phyloP scores from a whole-genome alignment of 2,329 filamentous ascomycete species.

The Trichocomaceae sp. region DNA sequence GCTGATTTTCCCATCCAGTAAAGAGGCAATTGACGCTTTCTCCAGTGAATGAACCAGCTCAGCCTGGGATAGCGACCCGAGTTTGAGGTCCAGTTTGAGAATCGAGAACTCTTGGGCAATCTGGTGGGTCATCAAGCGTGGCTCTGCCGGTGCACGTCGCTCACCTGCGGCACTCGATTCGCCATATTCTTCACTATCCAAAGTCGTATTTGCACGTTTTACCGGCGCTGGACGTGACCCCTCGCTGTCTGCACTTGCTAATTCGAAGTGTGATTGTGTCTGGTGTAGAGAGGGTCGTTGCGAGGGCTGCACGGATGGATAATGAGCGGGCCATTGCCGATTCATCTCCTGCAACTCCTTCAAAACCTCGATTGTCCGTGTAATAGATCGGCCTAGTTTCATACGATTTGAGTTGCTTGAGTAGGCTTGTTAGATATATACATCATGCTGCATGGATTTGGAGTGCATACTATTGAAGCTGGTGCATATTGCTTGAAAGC shows the following conservation, averaged over 20 bases:
- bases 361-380: constrained; percentile 74
- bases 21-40: constrained; percentile 79
- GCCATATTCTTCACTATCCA: constrained; percentile 53
- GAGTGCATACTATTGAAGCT: constrained; percentile 66
- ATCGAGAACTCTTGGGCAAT: constrained; percentile 95
- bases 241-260: constrained; percentile 15
- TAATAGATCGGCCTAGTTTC: constrained; percentile 80
- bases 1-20: constrained; percentile 89
- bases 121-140: constrained; percentile 80
- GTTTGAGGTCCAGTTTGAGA: constrained; percentile 86
- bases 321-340: constrained; percentile 85
- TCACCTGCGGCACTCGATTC: constrained; percentile 71
- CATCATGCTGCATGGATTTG: neutral
- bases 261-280: constrained; percentile 30
- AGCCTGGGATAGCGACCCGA: constrained; percentile 76
- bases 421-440: constrained; percentile 3
- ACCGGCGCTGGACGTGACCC: constrained; percentile 47
- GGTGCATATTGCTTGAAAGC: constrained; percentile 78
- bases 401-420: constrained; percentile 74
- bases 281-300: constrained; percentile 33
- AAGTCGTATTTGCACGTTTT: constrained; percentile 65
- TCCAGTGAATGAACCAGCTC: constrained; percentile 93
- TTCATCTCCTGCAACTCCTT: constrained; percentile 84
- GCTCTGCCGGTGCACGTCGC: constrained; percentile 57
- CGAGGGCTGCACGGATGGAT: constrained; percentile 57